Evolutionary conservation across 1,139 yeast genomes (phyloP), one percentile per base, ranked within the genome.

Genomic region (Yamadazyma pseudoaaseri): DNA sequence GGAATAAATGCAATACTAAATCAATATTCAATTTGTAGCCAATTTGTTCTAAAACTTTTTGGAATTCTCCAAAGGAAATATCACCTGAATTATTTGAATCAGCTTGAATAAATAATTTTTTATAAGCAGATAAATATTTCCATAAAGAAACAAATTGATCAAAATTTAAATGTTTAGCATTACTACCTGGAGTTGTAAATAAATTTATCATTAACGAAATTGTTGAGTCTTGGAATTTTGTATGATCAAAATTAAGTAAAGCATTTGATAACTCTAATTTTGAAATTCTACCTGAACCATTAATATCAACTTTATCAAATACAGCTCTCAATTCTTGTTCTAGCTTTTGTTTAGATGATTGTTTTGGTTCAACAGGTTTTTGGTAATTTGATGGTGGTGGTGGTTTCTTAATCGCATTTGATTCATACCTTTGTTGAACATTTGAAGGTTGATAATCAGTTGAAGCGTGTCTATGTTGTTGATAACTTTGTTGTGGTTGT

Each of bases 81-180:
- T 73, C 79, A 1, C 82, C 81, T 27, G 79, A 76, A 37, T 65
- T 65, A 56, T 81, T 76, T 21, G 67, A 52, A 49, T 83, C 92
- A 32, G 81, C 85, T 46, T 73, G 74, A 30, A 77, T 70, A 49
- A 82, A 82, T 10, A 81, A 66, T 51, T 77, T 79, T 40, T 81
- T 73, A 75, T 86, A 82, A 35, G 84, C 84, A n/a, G 80, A 69
- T 31, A 82, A 63, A 47, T 81, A 82, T 50, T 81, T 76, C 87
- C 89, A 82, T 33, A 82, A 62, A 38, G 81, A 78, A 31, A 76
- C 82, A 53, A 83, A 83, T 56, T 83, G 90, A 33, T 74, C 79
- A 46, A 78, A 82, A 43, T 76, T 78, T 40, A 70, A 57, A 26
- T 56, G 55, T 32, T 52, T 54, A 16, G 36, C 29, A 29, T 74